Conservation (phyloP, 2,329 filamentous ascomycete genomes). For the Aspergillus fijiensis region DNA sequence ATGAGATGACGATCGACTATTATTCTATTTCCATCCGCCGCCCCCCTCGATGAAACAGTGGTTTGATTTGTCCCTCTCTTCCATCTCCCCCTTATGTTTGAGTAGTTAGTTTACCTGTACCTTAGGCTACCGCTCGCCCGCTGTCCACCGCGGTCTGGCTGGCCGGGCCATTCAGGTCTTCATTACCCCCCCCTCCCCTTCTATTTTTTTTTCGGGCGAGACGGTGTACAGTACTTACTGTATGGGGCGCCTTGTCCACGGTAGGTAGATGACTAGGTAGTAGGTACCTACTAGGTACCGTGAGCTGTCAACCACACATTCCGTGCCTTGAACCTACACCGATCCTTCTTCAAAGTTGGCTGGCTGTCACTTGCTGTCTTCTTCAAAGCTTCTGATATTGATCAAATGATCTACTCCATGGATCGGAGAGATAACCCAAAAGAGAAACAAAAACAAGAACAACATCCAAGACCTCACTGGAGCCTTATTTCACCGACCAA, state of each 20-base stretch:
- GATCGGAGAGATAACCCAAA: background rate
- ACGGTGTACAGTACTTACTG: background rate
- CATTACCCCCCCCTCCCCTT: background rate
- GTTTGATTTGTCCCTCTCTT: slow-evolving; percentile 16
- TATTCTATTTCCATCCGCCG: slow-evolving; percentile 1
- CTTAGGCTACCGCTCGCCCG: background rate
- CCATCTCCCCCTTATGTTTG: background rate
- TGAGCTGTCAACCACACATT: background rate
- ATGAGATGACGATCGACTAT: slow-evolving; percentile 19
- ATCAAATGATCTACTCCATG: background rate
- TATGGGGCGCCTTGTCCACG: no score
- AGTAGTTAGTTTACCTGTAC: no score
- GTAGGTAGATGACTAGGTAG: no score
- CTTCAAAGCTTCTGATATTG: background rate
- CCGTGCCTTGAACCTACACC: background rate
- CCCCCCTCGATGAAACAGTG: slow-evolving; percentile 17
- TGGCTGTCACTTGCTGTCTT: background rate
- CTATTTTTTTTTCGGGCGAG: background rate
- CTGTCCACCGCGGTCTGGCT: slow-evolving; percentile 3
- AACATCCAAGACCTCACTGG: background rate
- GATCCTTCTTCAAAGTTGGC: background rate
- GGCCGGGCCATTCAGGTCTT: background rate
- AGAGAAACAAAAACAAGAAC: background rate
- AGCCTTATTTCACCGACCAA: background rate
- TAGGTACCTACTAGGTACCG: background rate